These are phyloP conservation scores for Simplicillium sp. DNA, from an alignment of 2,329 filamentous ascomycete species.

Conservation along the genomic window DNA sequence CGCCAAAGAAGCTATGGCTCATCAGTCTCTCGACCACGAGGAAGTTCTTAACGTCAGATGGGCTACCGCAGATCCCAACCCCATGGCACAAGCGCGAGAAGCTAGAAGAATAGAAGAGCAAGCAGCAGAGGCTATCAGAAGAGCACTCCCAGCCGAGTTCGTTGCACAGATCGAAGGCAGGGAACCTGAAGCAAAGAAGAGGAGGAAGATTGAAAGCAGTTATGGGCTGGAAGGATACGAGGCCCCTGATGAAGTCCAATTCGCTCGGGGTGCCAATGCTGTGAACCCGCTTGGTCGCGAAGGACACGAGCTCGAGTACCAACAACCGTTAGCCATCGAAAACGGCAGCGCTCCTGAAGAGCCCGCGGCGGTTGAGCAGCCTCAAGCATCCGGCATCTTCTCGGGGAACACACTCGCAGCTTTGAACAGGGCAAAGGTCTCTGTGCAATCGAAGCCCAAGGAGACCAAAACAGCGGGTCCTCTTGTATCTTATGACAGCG, in stretches of 20 bases:
- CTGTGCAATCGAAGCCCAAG: conserved; percentile 45
- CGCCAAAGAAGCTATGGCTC: conserved; percentile 91
- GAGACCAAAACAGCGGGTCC: conserved; percentile 51
- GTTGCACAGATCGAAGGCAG: conserved; percentile 90
- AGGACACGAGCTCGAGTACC: conserved; percentile 54
- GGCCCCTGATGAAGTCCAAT: conserved; percentile 89
- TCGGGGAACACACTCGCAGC: conserved; percentile 75
- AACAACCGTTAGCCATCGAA: conserved; percentile 50
- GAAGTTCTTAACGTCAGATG: conserved; percentile 94
- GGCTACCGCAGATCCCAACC: conserved; percentile 95
- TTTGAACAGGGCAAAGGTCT: conserved; percentile 49
- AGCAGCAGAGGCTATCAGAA: conserved; percentile 84
- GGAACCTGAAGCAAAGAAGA: conserved; percentile 77
- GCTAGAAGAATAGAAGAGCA: conserved; percentile 86
- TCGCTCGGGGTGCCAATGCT: conserved; percentile 65
- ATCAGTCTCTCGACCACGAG: conserved; percentile 82
- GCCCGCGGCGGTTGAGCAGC: conserved; percentile 26
- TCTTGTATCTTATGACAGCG: conserved; percentile 82
- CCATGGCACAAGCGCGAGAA: conserved; percentile 86
- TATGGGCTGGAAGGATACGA: conserved; percentile 90
- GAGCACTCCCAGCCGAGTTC: conserved; percentile 80
- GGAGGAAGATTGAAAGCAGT: conserved; percentile 78
- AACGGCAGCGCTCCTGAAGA: conserved; percentile 32
- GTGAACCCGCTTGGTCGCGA: conserved; percentile 49
- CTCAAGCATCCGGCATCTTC: conserved; percentile 55